Evolutionary conservation across 768 basidiomycete species (phyloP), one percentile per base, ranked within the genome.

Genomic region (Leccinum sublutescens): DNA sequence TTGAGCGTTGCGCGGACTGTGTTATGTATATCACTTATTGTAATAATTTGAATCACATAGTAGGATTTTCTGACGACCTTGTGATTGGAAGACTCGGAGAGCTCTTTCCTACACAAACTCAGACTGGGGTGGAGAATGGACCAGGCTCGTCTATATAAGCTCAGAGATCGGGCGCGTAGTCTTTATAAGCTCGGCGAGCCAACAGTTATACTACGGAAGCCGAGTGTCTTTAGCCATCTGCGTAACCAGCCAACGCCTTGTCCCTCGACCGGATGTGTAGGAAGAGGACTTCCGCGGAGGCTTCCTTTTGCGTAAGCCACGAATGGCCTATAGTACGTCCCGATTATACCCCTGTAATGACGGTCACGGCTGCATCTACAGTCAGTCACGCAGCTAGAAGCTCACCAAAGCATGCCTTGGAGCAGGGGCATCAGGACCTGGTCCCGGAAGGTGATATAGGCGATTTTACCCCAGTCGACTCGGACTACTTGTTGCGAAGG

Each of bases 391-490:
- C 19, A 5, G 27, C 34, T 19, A 27, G 36, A 59, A 19, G 25
- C 86, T 65, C 61, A 89, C 88, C 88, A 88, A 31, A 87, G 68
- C 27, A 80, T 77, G 17, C 88, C 88, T 68, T 89, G 89, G 29
- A 87, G 34, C 7, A 91, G 68, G 5, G 88, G 88, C 58, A 82
- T 83, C 62, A 89, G 72, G 52, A 90, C 75, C 65, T 90, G 88
- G 74, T 91, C 88, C 55, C 85, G 78, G 17, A 80, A 66, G 15
- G 88, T 90, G 45, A 88, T 74, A 82, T 85, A 90, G 19, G 77
- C 59, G 9, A 90, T 75, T 56, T 77, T 77, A 6, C 74, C 74
- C 88, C 88, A 90, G 51, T 83, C 77, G 34, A 86, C 72, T 40
- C 70, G 66, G 11, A 81, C 72, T 14, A 81, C 72, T 54, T 67